phyloP scores from a whole-genome alignment of 345 rosid species.

The Eucalyptus erythrocorys region DNA sequence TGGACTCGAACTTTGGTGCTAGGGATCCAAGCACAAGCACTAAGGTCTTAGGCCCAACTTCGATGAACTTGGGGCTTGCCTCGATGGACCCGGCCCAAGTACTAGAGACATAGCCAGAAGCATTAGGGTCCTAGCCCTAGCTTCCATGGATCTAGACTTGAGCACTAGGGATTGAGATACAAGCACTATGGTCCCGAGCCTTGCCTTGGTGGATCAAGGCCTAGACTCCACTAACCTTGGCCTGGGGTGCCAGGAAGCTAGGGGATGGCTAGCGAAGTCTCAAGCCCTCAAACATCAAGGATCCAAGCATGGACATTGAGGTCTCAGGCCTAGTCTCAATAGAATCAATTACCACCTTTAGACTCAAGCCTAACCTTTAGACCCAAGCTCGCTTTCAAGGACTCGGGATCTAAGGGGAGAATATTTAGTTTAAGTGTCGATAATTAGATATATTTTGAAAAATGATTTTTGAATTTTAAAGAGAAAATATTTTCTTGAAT shows the following conservation, averaged over 20 bases:
- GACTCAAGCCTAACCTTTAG: background rate
- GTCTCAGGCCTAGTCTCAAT: background rate
- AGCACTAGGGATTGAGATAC: fast-evolving
- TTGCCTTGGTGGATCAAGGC: too few relatives aligned
- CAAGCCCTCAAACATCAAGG: background rate
- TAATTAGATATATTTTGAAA: too few relatives aligned
- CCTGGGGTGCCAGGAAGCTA: fast-evolving
- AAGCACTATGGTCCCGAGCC: fast-evolving
- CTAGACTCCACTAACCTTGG: background rate
- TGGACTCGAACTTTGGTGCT: background rate
- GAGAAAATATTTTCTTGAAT: too few relatives aligned
- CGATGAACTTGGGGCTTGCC: background rate
- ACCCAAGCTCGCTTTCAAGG: fast-evolving
- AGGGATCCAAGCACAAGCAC: background rate
- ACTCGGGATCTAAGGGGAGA: too few relatives aligned
- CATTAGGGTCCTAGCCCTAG: fast-evolving
- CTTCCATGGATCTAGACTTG: background rate
- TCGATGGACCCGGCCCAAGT: fast-evolving
- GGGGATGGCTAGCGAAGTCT: fast-evolving
- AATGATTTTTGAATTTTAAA: too few relatives aligned
- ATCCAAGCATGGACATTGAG: fast-evolving
- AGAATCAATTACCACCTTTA: background rate
- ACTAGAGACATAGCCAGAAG: fast-evolving
- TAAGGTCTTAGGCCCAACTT: background rate
- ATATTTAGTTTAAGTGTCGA: too few relatives aligned